These are phyloP conservation scores for Myxozyma geophila DNA, from an alignment of 805 yeast species.

Conservation along the genomic window DNA sequence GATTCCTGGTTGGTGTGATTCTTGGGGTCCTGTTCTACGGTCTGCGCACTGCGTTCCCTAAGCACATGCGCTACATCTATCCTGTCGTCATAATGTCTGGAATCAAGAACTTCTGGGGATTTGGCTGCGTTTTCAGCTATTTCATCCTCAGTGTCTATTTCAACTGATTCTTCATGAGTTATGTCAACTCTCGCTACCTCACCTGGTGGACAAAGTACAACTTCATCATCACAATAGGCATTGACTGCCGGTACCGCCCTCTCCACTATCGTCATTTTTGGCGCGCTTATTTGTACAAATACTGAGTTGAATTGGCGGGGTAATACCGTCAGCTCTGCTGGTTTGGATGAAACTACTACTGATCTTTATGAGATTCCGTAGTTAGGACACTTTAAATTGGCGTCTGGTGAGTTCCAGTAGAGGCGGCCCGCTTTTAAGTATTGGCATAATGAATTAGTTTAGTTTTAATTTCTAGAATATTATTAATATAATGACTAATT, in stretches of 20 bases:
- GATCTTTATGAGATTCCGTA: constrained; percentile 18
- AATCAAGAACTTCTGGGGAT: constrained; percentile 23
- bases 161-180: constrained; percentile 62
- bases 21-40: constrained; percentile 35
- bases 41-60: constrained; percentile 23
- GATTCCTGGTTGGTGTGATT: constrained; percentile 61
- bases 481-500: not conserved
- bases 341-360: constrained; percentile 22
- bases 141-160: constrained; percentile 49
- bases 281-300: constrained; percentile 47
- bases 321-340: constrained; percentile 43
- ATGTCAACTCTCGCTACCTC: constrained; percentile 57
- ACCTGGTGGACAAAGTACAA: constrained; percentile 79
- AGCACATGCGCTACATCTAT: constrained; percentile 15
- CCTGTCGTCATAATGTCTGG: constrained; percentile 36
- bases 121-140: constrained; percentile 13
- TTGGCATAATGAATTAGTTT: not conserved
- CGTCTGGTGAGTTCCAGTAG: constrained; percentile 18
- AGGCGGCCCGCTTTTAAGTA: not conserved
- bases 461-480: not conserved
- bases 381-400: constrained; percentile 20
- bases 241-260: constrained; percentile 71
- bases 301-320: constrained; percentile 61
- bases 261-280: constrained; percentile 61
- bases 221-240: constrained; percentile 64